Evolutionary conservation across 768 basidiomycete genomes (phyloP).

Genomic region (Hericium alpestre): DNA sequence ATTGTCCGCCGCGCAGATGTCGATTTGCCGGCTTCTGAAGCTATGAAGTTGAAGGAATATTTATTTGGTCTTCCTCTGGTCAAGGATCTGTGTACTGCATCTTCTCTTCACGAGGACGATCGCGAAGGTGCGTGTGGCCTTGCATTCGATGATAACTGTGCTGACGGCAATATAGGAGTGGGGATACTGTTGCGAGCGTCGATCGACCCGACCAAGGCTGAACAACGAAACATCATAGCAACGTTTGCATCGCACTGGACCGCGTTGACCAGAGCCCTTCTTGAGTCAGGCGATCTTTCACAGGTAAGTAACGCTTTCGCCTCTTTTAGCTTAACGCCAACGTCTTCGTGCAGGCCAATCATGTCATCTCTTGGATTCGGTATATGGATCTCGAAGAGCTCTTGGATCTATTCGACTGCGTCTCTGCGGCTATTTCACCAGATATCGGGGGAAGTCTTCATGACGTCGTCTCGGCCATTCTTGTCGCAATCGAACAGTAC

Average conservation of each 20-base stretch:
- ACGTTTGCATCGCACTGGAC: slow-evolving; percentile 37
- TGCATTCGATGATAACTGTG: neutral
- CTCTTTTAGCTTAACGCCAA: too few species aligned
- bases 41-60: neutral
- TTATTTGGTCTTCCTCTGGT: neutral
- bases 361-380: slow-evolving; percentile 39
- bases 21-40: neutral
- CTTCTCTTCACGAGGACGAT: neutral
- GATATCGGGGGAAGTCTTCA: neutral
- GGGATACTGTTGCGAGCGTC: slow-evolving; percentile 26
- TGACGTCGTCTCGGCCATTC: slow-evolving; percentile 1
- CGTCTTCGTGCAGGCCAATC: neutral
- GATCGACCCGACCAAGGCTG: slow-evolving; percentile 25
- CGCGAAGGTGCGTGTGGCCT: neutral
- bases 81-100: neutral
- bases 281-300: neutral
- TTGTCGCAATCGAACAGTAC: slow-evolving; percentile 6
- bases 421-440: neutral
- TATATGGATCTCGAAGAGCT: slow-evolving; percentile 37
- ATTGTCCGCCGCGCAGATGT: neutral
- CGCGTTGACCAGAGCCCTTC: slow-evolving; percentile 24
- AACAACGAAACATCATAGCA: slow-evolving; percentile 31
- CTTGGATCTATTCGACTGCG: slow-evolving; percentile 32
- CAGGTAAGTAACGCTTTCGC: slow-evolving; percentile 1
- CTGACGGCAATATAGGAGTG: slow-evolving; percentile 26